Conservation (phyloP, 208 protist genomes). For the Leishmania tropica region DNA sequence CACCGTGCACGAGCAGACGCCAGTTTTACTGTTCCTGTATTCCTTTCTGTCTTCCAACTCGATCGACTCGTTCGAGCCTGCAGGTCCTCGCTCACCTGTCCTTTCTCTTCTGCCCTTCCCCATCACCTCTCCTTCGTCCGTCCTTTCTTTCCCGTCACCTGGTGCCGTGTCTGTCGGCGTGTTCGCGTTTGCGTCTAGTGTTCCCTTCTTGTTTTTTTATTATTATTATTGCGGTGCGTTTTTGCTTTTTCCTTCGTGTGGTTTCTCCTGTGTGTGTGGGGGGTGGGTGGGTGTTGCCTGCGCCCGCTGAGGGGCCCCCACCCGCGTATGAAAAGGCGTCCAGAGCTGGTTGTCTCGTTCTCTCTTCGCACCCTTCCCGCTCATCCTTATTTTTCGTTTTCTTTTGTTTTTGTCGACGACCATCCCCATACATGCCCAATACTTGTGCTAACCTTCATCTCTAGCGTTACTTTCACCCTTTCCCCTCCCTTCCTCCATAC, state of each 20-base stretch:
- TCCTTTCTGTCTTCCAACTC: neutral
- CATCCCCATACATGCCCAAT: neutral
- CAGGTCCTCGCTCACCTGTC: neutral
- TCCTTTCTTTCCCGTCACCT: neutral
- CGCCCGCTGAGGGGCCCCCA: neutral
- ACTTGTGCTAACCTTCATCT: neutral
- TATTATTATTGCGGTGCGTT: neutral
- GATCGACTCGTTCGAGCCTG: neutral
- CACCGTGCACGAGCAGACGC: neutral
- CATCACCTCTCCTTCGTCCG: neutral
- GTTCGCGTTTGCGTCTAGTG: neutral
- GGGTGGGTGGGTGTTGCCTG: neutral
- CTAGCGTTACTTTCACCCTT: neutral
- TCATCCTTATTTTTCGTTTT: neutral
- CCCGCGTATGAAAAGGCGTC: neutral
- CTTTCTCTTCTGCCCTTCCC: neutral
- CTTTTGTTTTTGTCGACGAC: neutral
- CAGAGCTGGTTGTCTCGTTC: neutral
- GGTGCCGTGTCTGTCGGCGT: neutral
- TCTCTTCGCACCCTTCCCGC: neutral
- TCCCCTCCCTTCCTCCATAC: neutral
- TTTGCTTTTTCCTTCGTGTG: neutral
- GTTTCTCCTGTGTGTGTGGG: neutral
- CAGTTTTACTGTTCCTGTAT: neutral
- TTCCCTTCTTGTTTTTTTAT: conserved; percentile 1